phyloP scores from a whole-genome alignment of 2,329 filamentous ascomycete species.

The Ophiostoma perfectum region DNA sequence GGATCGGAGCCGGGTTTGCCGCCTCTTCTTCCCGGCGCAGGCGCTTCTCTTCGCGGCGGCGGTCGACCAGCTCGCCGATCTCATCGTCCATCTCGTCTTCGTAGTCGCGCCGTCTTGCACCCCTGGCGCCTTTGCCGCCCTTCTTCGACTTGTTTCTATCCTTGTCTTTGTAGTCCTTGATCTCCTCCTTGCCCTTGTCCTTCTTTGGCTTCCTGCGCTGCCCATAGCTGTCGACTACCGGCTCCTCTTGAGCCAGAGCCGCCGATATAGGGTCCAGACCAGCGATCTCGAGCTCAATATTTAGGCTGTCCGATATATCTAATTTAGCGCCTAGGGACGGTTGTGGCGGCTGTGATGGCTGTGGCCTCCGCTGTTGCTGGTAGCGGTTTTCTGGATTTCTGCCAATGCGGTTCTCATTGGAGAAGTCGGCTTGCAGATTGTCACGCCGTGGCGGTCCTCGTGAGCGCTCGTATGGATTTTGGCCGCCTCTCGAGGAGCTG shows the following conservation, averaged over 20 bases:
- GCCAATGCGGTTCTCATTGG: slow-evolving; percentile 1
- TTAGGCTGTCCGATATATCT: not conserved
- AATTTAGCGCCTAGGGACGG: not conserved
- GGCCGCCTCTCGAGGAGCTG: not conserved
- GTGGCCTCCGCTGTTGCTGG: not conserved
- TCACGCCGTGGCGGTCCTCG: not conserved
- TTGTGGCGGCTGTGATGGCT: not conserved
- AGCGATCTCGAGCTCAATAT: not conserved
- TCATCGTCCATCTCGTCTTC: slow-evolving; percentile 39
- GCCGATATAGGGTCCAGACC: not conserved
- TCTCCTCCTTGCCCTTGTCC: not conserved
- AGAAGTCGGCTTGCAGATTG: not conserved
- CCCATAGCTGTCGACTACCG: not conserved
- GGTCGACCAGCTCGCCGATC: slow-evolving; percentile 31
- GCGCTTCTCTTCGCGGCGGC: slow-evolving; percentile 41
- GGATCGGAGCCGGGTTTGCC: slow-evolving; percentile 39
- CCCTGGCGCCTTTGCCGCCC: not conserved
- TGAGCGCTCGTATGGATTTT: not conserved
- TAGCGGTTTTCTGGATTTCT: not conserved
- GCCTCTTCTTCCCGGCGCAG: slow-evolving; percentile 38
- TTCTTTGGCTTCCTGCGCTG: slow-evolving; percentile 16
- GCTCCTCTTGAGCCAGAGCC: not conserved
- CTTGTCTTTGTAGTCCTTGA: slow-evolving; percentile 30
- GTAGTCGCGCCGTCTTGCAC: slow-evolving; percentile 29
- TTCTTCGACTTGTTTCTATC: slow-evolving; percentile 20